Base-by-base conservation (phyloP, 2,329 filamentous ascomycete species). In the Chalara sp. region DNA sequence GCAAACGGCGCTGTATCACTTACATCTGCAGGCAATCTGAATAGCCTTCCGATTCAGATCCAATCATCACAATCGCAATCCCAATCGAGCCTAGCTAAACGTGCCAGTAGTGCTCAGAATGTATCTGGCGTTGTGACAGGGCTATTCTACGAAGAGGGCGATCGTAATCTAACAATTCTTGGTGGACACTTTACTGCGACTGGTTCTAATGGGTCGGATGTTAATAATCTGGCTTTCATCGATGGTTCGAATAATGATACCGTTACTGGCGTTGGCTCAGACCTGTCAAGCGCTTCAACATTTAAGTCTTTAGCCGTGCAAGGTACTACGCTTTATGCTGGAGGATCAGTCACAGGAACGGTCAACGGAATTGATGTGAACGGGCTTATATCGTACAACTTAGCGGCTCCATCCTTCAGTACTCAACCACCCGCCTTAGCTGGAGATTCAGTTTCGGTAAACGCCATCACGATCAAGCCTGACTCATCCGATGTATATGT, bases 161-260 rank as follows among this genome's bases (percentile, higher is more conserved):
- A 73, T 52, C 78, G 81, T 56, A 96, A 96, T 67, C 76, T 95
- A 51, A 97, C 93, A 0, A 80, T 97, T 39, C 75, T 97, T 31
- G 93, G 84, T 46, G 93, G 93, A 1, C 89, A 90, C 61, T 99
- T 99, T 65, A 79, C 80, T 6, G 84, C 88, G 1, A 80, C 75
- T 32, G 80, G 79, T 11, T 78, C 77, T 6, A 80, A 91, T 58
- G 87, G 84, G 28, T 82, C 84, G 4, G 75, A 76, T 5, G 76
- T 96, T 53, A 76, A 89, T 58, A 97, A 96, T 61, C 72, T 99
- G 12, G 75, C 86, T 37, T 80, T 99, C 56, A 81, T 97, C 54
- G 87, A 96, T 66, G 84, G 85, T 42, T 79, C 81, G n/a, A 74
- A 87, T 53, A 75, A 74, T 29, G 73, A 86, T 58, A 72, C 74